Evolutionary conservation across 768 basidiomycete genomes (phyloP), one percentile per base, ranked within the genome.

Genomic region (Pulveroboletus sp.): DNA sequence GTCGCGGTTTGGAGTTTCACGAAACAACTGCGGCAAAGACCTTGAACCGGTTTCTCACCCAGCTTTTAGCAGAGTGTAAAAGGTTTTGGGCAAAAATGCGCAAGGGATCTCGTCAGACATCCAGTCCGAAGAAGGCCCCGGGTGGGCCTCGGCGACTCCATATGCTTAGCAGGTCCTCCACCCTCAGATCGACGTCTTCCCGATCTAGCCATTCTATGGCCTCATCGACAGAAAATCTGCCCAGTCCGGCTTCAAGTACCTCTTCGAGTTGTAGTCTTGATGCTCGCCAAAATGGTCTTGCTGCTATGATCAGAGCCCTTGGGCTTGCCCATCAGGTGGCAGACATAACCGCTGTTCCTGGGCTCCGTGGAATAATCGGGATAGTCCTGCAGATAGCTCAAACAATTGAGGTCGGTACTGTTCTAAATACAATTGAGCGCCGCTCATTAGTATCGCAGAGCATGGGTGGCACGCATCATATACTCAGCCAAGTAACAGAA

Each of bases 1-100:
- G n/a, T n/a, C n/a, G n/a, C n/a, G n/a, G n/a, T n/a, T n/a, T n/a
- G n/a, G n/a, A n/a, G 12, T 10, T 58, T 22, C 46, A 46, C 6
- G 49, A 58, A 20, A 58, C 57, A 6, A 11, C 46, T 13, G 57
- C 57, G 17, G 53, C 42, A 26, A 58, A 43, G 43, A 59, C 57
- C 4, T 46, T 58, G 13, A 29, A 48, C 13, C 31, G 41, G 23
- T 49, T 9, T n/a, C 43, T 59, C 9, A 11, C 7, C 4, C 9
- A 29, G 11, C 11, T 29, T 14, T 27, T 19, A n/a, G 35, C 12
- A 3, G 45, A 58, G 19, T 37, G 47, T n/a, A 58, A 37, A 24
- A 54, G 14, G 1, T 19, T 13, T 9, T 59, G 52, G 51, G 14
- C 0, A 7, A 54, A 20, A 36, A n/a, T 59, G 14, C 57, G 53